A percentile compares a stretch with the other conserved stretches of the same genome.
Evolutionary conservation across 2,329 filamentous ascomycete genomes (phyloP).

Genomic region (Pseudogymnoascus sp.): DNA sequence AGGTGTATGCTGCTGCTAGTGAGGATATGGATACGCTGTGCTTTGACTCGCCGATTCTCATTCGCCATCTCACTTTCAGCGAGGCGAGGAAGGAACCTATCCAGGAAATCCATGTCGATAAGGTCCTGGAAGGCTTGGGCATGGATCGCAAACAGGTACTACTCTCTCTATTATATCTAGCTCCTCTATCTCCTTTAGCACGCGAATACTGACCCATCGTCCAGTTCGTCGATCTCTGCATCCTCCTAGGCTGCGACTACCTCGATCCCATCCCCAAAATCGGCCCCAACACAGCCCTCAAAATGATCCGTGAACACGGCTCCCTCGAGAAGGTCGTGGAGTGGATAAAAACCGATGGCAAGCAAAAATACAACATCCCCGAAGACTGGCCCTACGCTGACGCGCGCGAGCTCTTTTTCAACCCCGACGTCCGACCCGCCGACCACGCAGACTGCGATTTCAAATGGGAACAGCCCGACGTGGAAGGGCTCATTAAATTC

Average conservation of each 20-base stretch:
- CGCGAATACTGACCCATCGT: not conserved
- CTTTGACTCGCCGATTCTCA: conserved; percentile 82
- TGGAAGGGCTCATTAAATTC: conserved; percentile 82
- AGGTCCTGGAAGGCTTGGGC: conserved; percentile 72
- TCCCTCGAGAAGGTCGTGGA: conserved; percentile 81
- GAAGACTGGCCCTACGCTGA: conserved; percentile 97
- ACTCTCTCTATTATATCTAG: conserved; percentile 12
- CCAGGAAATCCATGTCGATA: conserved; percentile 83
- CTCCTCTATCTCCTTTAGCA: not conserved
- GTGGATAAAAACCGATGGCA: conserved; percentile 64
- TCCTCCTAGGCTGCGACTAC: conserved; percentile 95
- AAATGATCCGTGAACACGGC: conserved; percentile 87
- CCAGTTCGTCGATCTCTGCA: conserved; percentile 95
- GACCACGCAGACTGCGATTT: conserved; percentile 87
- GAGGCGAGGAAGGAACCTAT: conserved; percentile 97
- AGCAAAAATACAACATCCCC: conserved; percentile 74
- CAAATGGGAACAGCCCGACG: conserved; percentile 92
- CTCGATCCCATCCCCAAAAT: conserved; percentile 93
- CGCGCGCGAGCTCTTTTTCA: conserved; percentile 82
- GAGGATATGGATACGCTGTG: conserved; percentile 99
- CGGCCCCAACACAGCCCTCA: conserved; percentile 83
- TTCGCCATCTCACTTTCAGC: conserved; percentile 91
- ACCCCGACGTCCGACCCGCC: conserved; percentile 78
- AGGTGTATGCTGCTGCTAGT: conserved; percentile 92
- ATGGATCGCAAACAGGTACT: conserved; percentile 80